Evolutionary conservation across 768 basidiomycete genomes (phyloP).

Genomic region (Mycena belliarum): DNA sequence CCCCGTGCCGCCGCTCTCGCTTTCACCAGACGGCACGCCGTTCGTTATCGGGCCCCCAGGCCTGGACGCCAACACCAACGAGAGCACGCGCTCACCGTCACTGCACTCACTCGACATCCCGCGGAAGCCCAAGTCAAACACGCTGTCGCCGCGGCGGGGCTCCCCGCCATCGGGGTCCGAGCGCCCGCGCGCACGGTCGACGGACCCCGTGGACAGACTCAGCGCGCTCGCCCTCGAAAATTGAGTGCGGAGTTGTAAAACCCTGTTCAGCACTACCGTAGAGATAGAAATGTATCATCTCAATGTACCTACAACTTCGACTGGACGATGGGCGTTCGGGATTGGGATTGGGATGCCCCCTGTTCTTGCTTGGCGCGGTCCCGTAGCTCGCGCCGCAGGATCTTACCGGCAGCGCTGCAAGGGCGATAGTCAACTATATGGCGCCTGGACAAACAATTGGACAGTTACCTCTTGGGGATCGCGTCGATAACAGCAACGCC

Average conservation of each 20-base stretch:
- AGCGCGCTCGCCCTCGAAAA: no score
- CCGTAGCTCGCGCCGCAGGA: slow-evolving; percentile 75
- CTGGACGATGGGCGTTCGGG: no score
- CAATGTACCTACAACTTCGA: slow-evolving; percentile 9
- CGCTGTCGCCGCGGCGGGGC: neutral
- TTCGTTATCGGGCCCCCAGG: neutral
- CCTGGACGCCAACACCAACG: no score
- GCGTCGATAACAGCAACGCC: slow-evolving; percentile 63
- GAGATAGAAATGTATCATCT: no score
- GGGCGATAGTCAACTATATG: neutral
- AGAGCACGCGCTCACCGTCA: no score
- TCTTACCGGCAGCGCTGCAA: slow-evolving; percentile 81
- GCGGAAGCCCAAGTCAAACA: slow-evolving; percentile 13
- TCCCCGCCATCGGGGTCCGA: neutral
- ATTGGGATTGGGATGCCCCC: no score
- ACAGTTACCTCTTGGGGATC: slow-evolving; percentile 65
- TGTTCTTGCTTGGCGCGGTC: slow-evolving; percentile 66
- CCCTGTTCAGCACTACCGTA: no score
- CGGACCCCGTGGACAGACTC: neutral
- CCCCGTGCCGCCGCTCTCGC: neutral
- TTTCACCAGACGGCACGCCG: neutral
- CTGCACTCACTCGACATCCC: neutral
- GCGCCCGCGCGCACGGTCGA: neutral
- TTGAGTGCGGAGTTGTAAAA: no score
- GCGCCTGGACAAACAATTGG: no score